Base-by-base conservation (phyloP, 164 flowering plant genomes). In the Nymphaea colorata region DNA sequence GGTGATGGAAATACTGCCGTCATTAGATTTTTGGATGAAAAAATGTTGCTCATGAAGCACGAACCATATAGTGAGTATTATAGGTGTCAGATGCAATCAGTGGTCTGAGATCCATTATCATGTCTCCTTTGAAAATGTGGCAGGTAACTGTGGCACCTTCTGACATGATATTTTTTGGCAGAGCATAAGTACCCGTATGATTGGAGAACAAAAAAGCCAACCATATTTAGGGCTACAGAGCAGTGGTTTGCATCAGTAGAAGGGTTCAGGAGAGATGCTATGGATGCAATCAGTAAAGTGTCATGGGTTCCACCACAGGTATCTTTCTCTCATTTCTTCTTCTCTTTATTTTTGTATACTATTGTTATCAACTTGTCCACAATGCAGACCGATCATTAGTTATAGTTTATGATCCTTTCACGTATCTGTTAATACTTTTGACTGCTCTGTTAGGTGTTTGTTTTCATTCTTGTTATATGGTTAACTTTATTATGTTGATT, bases 241-340 rank as follows among this genome's bases (percentile, higher is more conserved):
- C 99, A 94, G 73, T 94, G 97, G 99, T 94, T 94, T 84, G 99
- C 99, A 65, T 94, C 99, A 18, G 97, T 94, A 12, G 97, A 91
- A 80, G 99, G 97, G 59, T 91, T 94, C 65, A 86, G 96, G 60
- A 73, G 82, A 68, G 86, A 88, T 76, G 92, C 87, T 65, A 81
- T 90, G 88, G 85, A 80, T 69, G 95, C 96, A 69, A 91, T 94
- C 72, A 75, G 81, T 61, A 74, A 82, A 65, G 96, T 91, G 60
- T 82, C 76, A 68, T 94, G 99, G 99, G 66, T 83, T 69, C 99
- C 99, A 44, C 67, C 87, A 55, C 96, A 94, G 96, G 98, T 93
- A 62, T 68, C 10, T 45, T 10, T 45, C 53, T 45, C 11, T 45
- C 11, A 5, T 45, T 5, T 45, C 53, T 45, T 45, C 53, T 45